Conservation (phyloP, 495 filamentous ascomycete genomes). For the Trichoderma erinaceum region DNA sequence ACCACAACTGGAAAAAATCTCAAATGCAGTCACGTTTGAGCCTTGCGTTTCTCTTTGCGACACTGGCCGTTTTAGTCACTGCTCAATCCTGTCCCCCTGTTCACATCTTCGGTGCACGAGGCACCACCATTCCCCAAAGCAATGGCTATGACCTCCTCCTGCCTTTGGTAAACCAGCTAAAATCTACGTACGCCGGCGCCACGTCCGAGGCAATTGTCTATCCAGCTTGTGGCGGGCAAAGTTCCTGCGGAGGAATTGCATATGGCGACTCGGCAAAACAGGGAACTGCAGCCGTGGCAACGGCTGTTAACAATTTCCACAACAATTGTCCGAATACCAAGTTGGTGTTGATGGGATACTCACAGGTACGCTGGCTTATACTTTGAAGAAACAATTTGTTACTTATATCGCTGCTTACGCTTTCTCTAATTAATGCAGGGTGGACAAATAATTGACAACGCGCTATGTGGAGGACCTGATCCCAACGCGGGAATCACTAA, state of each 20-base stretch:
- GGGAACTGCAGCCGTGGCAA: conserved; percentile 49
- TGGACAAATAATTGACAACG: conserved; percentile 58
- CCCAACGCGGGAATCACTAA: not conserved
- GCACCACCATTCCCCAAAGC: conserved; percentile 47
- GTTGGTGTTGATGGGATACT: conserved; percentile 58
- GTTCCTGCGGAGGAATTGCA: conserved; percentile 40
- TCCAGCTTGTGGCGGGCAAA: conserved; percentile 53
- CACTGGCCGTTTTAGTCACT: conserved; percentile 12
- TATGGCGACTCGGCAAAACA: conserved; percentile 48
- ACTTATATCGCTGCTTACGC: too few species aligned
- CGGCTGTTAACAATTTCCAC: conserved; percentile 50
- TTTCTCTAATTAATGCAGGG: conserved; percentile 33
- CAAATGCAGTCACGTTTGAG: not conserved
- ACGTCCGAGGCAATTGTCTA: conserved; percentile 54
- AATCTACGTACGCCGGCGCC: conserved; percentile 44
- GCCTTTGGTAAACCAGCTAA: conserved; percentile 48
- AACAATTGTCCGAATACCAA: conserved; percentile 49
- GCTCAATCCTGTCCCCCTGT: conserved; percentile 42
- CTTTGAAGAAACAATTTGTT: not conserved
- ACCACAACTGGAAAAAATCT: not conserved
- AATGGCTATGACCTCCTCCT: conserved; percentile 47
- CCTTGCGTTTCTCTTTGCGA: not conserved
- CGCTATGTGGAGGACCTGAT: conserved; percentile 48
- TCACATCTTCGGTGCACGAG: conserved; percentile 59
- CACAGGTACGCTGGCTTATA: conserved; percentile 35